Base-by-base conservation (phyloP, 73 alveolate species). In the Symbiodinium pilosum region DNA sequence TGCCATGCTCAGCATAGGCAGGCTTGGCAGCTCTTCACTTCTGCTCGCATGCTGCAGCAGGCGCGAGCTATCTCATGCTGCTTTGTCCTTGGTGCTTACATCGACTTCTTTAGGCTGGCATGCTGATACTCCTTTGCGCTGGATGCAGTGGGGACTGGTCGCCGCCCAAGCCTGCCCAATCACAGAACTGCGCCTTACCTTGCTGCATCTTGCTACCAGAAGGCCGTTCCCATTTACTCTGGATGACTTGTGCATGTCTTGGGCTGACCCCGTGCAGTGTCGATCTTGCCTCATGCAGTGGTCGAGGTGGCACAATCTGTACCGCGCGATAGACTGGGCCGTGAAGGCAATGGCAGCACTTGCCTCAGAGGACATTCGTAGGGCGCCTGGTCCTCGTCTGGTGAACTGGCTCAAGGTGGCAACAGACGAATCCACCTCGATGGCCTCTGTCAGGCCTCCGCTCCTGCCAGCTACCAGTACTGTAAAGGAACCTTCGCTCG, bases 1-100 rank as follows among this genome's bases (percentile, higher is more conserved):
- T 91, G 96, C 96, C 77, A 42, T 51, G 30, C 81, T 77, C 96
- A 91, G 96, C 96, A 68, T 28, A 44, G 96, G 54, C 75, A 91
- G 51, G 47, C 39, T 28, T 42, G 56, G 47, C 75, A 69, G 40
- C 39, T 91, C 54, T 91, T 91, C 88, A 32, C 88, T 21, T 83
- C 96, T 5, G 96, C 96, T 14, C 87, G 77, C 32, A 69, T 68
- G 40, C 43, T 91, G 52, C 96, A 91, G 52, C 88, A 91, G 96
- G 96, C 94, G 32, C 73, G 73, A 30, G 26, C 7, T 5, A 16
- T 26, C 12, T n/a, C 73, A 26, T 2, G 68, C 68, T 54, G 73
- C 28, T 54, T 18, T 26, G 26, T 16, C 68, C 68, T 51, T 24
- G 21, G 68, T 16, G 34, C 73, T 9, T 24, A 54, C 28, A 54